Base-by-base conservation (phyloP, 176 grass and related monocot species). In the Musa troglodytarum region DNA sequence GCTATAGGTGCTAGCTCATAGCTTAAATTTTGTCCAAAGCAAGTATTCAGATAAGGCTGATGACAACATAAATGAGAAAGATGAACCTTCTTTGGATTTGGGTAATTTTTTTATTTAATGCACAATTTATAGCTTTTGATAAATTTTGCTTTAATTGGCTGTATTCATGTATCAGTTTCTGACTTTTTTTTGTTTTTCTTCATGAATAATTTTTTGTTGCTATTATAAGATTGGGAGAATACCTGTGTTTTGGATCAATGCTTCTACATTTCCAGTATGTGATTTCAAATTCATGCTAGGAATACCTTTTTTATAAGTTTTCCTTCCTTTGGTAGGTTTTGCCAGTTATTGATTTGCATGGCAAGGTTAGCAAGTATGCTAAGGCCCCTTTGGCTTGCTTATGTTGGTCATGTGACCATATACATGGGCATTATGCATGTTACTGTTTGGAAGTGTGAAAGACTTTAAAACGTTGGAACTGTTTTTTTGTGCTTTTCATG, bases 1-100 rank as follows among this genome's bases (percentile, higher is more conserved):
- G 12, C 22, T 80, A 0, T 75, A 92, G 87, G 77, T 92, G 61
- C 68, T 89, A 85, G 84, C 84, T 52, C 22, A 87, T 73, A 59
- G 50, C 49, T 49, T 92, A 69, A 76, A 67, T 22, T 92, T 85
- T 87, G 90, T 92, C 69, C 77, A 81, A 56, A 65, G 78, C 78
- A 77, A 85, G 82, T 52, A 15, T 69, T 50, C 23, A 53, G 52
- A 52, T 22, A 68, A 49, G 8, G 50, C 14, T 51, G 22, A 9
- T 4, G 20, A 65, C 15, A 54, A 52, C 28, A 9, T 65, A 14
- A 49, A n/a, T 17, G 49, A 65, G 24, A 73, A 81, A 68, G 21
- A 26, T 20, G 57, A 25, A 10, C 22, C 22, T 14, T 25, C 49
- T 2, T 20, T 19, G n/a, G 24, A 61, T 77, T 24, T 7, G 1